A percentile compares a stretch with the other conserved stretches of the same genome.
Conservation (phyloP, 768 basidiomycete genomes). For the Krasilnikovozyma curviuscula region DNA sequence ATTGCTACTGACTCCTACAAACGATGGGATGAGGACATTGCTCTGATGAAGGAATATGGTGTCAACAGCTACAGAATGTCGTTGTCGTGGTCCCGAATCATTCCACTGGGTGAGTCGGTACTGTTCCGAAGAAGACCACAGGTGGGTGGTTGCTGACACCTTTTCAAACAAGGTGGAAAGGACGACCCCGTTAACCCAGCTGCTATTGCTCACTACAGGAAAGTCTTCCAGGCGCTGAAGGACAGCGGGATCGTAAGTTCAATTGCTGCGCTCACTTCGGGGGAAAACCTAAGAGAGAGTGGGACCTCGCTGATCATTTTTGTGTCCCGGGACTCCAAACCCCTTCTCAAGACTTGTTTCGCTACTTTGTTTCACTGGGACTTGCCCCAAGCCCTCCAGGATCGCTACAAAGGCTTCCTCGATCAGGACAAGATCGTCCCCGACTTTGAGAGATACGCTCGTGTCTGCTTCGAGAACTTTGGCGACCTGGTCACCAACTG, state of each 20-base stretch:
- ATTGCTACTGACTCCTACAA: slow-evolving; percentile 17
- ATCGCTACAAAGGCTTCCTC: slow-evolving; percentile 15
- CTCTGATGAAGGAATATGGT: slow-evolving; percentile 18
- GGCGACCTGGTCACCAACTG: slow-evolving; percentile 10
- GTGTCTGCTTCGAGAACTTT: background rate
- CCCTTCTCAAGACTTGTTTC: too few relatives aligned
- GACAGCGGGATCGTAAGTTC: slow-evolving; percentile 2
- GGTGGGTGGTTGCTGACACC: too few relatives aligned
- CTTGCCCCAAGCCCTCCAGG: slow-evolving; percentile 15
- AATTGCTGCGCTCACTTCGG: too few relatives aligned
- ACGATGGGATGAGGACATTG: slow-evolving; percentile 18
- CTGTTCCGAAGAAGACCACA: too few relatives aligned
- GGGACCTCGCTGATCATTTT: too few relatives aligned
- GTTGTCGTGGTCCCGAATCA: slow-evolving; percentile 18
- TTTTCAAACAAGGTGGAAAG: too few relatives aligned
- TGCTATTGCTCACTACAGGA: slow-evolving; percentile 17
- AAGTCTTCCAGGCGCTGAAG: slow-evolving; percentile 11
- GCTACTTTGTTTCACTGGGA: slow-evolving; percentile 22
- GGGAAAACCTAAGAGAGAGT: too few relatives aligned
- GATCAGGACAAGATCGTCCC: background rate
- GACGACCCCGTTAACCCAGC: slow-evolving; percentile 15
- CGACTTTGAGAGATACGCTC: slow-evolving; percentile 1
- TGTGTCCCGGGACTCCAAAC: too few relatives aligned
- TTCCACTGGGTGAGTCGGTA: slow-evolving; percentile 15
- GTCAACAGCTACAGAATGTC: slow-evolving; percentile 17